Evolutionary conservation across 768 basidiomycete species (phyloP).

Genomic region (Cyclocybe cylindracea): DNA sequence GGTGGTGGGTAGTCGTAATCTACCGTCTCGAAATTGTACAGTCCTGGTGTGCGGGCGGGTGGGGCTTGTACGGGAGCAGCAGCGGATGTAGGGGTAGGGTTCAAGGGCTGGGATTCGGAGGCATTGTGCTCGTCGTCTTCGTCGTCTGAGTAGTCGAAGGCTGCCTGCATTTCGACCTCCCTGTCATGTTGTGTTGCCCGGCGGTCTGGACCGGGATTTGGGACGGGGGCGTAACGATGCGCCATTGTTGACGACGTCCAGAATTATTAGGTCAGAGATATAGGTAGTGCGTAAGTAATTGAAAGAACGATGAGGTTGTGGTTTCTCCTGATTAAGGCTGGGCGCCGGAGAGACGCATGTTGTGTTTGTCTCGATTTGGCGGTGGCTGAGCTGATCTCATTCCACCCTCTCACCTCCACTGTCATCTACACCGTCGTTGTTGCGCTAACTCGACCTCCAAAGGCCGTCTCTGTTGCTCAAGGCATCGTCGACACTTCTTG

Average conservation of each 20-base stretch:
- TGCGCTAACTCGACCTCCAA: too few species aligned
- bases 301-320: constrained; percentile 13
- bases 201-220: constrained; percentile 53
- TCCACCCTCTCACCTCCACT: too few species aligned
- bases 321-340: not conserved
- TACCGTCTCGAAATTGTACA: constrained; percentile 79
- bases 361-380: constrained; percentile 12
- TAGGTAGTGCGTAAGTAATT: constrained; percentile 7
- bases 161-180: constrained; percentile 74
- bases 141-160: constrained; percentile 80
- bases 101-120: constrained; percentile 55
- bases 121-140: constrained; percentile 58
- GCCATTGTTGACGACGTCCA: constrained; percentile 34
- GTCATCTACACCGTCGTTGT: too few species aligned
- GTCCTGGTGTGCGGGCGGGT: constrained; percentile 34
- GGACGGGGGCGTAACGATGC: constrained; percentile 69
- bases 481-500: too few species aligned
- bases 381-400: not conserved
- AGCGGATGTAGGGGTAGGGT: constrained; percentile 35
- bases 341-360: not conserved
- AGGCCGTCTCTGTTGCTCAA: too few species aligned
- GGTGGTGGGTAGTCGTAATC: constrained; percentile 86
- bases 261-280: constrained; percentile 6
- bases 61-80: constrained; percentile 21
- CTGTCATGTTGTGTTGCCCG: constrained; percentile 42